Conservation (phyloP, 2,329 filamentous ascomycete species). For the Cytospora leucostoma region DNA sequence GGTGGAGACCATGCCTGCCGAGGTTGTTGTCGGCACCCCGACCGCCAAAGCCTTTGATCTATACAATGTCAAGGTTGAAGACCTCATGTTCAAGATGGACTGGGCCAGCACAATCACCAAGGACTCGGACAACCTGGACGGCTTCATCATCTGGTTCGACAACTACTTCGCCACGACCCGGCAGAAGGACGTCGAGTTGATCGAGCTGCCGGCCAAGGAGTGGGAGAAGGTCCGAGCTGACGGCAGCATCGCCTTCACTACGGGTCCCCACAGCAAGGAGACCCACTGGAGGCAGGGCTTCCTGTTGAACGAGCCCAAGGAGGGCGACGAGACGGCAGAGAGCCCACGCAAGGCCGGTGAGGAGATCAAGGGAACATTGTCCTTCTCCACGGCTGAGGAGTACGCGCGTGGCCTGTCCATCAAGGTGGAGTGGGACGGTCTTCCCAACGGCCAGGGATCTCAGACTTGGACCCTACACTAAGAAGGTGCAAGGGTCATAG, state of each 20-base stretch:
- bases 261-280: slow-evolving; percentile 71
- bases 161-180: slow-evolving; percentile 78
- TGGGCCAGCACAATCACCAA: slow-evolving; percentile 64
- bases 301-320: slow-evolving; percentile 65
- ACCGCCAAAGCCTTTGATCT: slow-evolving; percentile 75
- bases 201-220: slow-evolving; percentile 59
- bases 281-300: slow-evolving; percentile 94
- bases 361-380: slow-evolving; percentile 65
- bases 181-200: slow-evolving; percentile 48
- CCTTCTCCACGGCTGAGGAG: slow-evolving; percentile 68
- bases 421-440: slow-evolving; percentile 59
- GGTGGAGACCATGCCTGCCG: slow-evolving; percentile 68
- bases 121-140: slow-evolving; percentile 73
- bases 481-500: slow-evolving; percentile 18
- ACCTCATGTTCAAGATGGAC: slow-evolving; percentile 72
- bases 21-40: slow-evolving; percentile 60
- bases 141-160: slow-evolving; percentile 91
- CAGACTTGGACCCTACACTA: slow-evolving; percentile 56
- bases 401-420: slow-evolving; percentile 71
- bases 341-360: slow-evolving; percentile 53
- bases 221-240: slow-evolving; percentile 60
- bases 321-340: slow-evolving; percentile 39
- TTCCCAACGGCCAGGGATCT: slow-evolving; percentile 35
- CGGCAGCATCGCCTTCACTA: slow-evolving; percentile 81
- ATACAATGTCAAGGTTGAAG: slow-evolving; percentile 68